Percentiles rank a stretch among this genome's conserved stretches.
These are phyloP conservation scores for Myrmaecium sp. DNA, from an alignment of 2,329 filamentous ascomycete species.

Conservation along the genomic window DNA sequence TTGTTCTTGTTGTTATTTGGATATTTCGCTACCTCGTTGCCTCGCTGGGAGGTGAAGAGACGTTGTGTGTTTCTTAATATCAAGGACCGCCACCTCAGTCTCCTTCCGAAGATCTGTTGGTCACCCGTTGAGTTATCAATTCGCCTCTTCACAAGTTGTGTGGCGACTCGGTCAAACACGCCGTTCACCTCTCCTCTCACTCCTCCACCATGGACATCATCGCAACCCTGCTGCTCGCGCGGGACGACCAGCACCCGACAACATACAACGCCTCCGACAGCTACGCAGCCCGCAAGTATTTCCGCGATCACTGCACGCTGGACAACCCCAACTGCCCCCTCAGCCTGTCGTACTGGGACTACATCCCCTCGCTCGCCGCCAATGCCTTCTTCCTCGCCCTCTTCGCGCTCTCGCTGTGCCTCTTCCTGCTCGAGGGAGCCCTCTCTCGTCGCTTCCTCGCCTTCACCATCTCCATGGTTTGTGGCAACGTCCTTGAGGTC, in stretches of 20 bases:
- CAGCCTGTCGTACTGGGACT: conserved; percentile 24
- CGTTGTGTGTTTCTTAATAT: too few relatives aligned
- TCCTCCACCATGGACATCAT: too few relatives aligned
- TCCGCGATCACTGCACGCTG: conserved; percentile 17
- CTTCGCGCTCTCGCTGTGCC: conserved; percentile 24
- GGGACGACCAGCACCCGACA: conserved; percentile 1
- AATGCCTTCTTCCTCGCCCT: conserved; percentile 26
- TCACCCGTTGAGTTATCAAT: too few relatives aligned
- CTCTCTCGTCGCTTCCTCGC: conserved; percentile 21
- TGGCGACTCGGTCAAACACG: too few relatives aligned
- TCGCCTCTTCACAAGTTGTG: too few relatives aligned
- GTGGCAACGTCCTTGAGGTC: conserved; percentile 40
- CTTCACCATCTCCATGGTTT: conserved; percentile 33
- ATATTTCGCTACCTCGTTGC: too few relatives aligned
- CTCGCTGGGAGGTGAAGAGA: too few relatives aligned
- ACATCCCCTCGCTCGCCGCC: conserved; percentile 24
- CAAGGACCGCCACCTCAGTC: too few relatives aligned
- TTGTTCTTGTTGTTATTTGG: too few relatives aligned
- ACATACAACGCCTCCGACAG: conserved; percentile 1
- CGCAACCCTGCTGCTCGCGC: conserved; percentile 2
- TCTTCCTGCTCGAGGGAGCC: conserved; percentile 21
- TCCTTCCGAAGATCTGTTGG: too few relatives aligned
- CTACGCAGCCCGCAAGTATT: conserved; percentile 9
- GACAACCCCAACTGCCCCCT: conserved; percentile 24
- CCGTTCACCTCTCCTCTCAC: too few relatives aligned